These are phyloP conservation scores for Cercospora sp. DNA, from an alignment of 2,329 filamentous ascomycete genomes.

Conservation along the genomic window DNA sequence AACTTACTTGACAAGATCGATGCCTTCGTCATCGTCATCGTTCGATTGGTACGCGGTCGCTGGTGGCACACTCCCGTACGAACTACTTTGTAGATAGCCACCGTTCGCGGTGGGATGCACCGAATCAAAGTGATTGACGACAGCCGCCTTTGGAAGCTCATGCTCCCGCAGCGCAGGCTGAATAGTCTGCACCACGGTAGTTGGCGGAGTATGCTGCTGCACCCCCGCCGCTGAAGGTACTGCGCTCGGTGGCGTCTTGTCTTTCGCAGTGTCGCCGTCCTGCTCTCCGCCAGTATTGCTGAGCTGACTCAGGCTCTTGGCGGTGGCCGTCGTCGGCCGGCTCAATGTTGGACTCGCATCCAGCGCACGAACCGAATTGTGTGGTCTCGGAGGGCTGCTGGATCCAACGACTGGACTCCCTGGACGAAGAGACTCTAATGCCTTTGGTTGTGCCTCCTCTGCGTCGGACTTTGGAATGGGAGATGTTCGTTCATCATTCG, in stretches of 20 bases:
- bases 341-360: slow-evolving; percentile 39
- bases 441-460: slow-evolving; percentile 22
- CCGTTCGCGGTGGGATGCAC: slow-evolving; percentile 20
- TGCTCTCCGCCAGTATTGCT: slow-evolving; percentile 22
- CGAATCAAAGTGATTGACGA: slow-evolving; percentile 26
- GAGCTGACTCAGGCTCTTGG: slow-evolving; percentile 38
- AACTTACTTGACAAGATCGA: slow-evolving; percentile 53
- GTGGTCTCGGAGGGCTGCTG: slow-evolving; percentile 36
- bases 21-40: slow-evolving; percentile 47
- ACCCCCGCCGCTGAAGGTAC: slow-evolving; percentile 21
- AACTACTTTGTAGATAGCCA: slow-evolving; percentile 4
- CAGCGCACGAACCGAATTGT: slow-evolving; percentile 25
- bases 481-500: slow-evolving; percentile 29
- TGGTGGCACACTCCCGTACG: slow-evolving; percentile 14
- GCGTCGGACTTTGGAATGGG: slow-evolving; percentile 23
- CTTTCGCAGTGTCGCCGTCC: slow-evolving; percentile 12
- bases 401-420: slow-evolving; percentile 39
- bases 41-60: slow-evolving; percentile 36
- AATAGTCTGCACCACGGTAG: slow-evolving; percentile 25
- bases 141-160: slow-evolving; percentile 27
- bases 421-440: slow-evolving; percentile 25
- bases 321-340: slow-evolving; percentile 36
- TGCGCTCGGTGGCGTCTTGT: slow-evolving; percentile 27
- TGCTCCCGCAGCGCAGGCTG: slow-evolving; percentile 25
- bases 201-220: slow-evolving; percentile 32